Base-by-base conservation (phyloP, 768 basidiomycete species). In the Boletellus sp. region DNA sequence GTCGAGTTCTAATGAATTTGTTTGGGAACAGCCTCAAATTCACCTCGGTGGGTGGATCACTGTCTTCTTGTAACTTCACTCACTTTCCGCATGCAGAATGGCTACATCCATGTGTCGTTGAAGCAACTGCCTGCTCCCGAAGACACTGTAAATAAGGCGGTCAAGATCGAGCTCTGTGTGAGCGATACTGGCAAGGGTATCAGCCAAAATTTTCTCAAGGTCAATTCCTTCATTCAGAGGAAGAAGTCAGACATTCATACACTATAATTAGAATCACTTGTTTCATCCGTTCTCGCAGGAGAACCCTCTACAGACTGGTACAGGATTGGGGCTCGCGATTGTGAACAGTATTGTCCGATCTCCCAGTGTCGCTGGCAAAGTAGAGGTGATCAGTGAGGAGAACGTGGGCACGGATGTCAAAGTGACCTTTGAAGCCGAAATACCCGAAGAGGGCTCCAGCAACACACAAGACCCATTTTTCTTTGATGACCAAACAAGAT, bases 261-360 rank as follows among this genome's bases (percentile, higher is more conserved):
- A 20, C 40, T 16, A 32, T 39, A 11, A 32, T 10, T 56, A 89
- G 87, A 93, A 96, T 59, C 90, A 94, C 70, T 75, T 97, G 6
- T 97, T 96, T 73, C 94, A 95, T 58, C 94, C 94, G 0, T 97
- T 97, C 71, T 93, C 93, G 1, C 94, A 97, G 72, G 94, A 96
- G 68, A 94, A 95, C 57, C 93, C 94, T 1, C 67, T 95, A 6
- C 92, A 94, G 61, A 84, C 91, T 1, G 94, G 94, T 2, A 96
- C 94, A 2, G 94, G 94, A 6, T 79, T 97, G 8, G 94, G 94
- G 10, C 81, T 96, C 20, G 94, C 94, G 28, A 96, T 97, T 56
- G 94, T 96, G 63, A 92, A 88, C 72, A 91, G 87, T 57, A 96
- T 96, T 55, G 80, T 94, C 33, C 82, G 81, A 15, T 91, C 90